Conservation (phyloP, 176 grass and related monocot species). For the Chloris gayana region DNA sequence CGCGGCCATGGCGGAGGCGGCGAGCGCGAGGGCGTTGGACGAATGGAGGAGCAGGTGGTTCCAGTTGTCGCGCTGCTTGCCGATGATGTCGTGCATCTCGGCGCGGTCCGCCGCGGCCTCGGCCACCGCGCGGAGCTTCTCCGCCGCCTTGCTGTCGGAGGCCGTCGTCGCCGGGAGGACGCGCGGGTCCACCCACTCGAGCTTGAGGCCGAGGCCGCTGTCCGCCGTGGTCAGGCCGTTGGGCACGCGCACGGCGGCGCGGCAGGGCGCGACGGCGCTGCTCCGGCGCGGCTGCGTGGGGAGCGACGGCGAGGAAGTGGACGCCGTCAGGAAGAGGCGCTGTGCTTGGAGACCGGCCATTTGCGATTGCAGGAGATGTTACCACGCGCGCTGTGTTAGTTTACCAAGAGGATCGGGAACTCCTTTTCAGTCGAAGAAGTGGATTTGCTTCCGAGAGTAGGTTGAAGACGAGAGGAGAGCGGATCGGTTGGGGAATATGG, state of each 20-base stretch:
- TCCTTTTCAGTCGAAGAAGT: too few species aligned
- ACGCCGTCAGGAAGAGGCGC: constrained; percentile 11
- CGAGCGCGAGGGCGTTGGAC: constrained; percentile 56
- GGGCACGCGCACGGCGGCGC: not conserved
- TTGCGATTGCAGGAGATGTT: too few species aligned
- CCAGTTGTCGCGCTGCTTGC: constrained; percentile 63
- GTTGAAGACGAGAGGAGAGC: too few species aligned
- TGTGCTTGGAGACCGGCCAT: constrained; percentile 26
- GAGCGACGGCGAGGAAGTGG: not conserved
- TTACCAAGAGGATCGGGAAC: too few species aligned
- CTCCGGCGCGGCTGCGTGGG: not conserved
- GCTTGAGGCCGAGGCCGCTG: not conserved
- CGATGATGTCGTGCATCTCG: constrained; percentile 76
- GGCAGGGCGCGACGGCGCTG: not conserved
- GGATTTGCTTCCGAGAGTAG: too few species aligned
- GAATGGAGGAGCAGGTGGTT: constrained; percentile 74
- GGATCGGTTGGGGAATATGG: too few species aligned
- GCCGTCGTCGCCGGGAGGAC: not conserved
- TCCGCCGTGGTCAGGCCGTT: not conserved
- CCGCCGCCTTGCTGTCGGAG: not conserved
- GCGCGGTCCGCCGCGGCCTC: constrained; percentile 58
- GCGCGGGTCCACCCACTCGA: constrained; percentile 26
- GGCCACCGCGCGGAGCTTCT: constrained; percentile 49
- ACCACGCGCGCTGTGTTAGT: too few species aligned
- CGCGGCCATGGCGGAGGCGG: constrained; percentile 46